phyloP scores from a whole-genome alignment of 352 stramenopile species.

The Phytophthora syringae region DNA sequence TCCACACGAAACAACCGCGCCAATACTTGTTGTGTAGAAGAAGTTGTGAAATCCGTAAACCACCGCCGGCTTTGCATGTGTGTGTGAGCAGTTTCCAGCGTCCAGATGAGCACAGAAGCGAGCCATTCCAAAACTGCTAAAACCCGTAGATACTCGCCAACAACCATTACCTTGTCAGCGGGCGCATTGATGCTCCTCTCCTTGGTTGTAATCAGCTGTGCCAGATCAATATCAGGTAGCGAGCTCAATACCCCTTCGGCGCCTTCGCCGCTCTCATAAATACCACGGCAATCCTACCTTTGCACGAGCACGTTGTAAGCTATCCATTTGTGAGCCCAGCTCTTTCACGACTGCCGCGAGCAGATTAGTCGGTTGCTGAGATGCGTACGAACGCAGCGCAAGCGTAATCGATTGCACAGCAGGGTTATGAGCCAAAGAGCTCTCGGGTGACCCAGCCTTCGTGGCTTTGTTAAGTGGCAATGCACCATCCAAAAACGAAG shows the following conservation, averaged over 20 bases:
- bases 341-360: conserved; percentile 71
- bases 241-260: conserved; percentile 69
- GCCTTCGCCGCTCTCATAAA: conserved; percentile 52
- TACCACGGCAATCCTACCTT: conserved; percentile 51
- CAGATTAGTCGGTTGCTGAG: conserved; percentile 89
- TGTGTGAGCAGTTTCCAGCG: conserved; percentile 72
- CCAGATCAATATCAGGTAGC: conserved; percentile 65
- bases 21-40: conserved; percentile 61
- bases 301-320: conserved; percentile 41
- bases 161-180: conserved; percentile 47
- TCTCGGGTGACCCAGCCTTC: conserved; percentile 18
- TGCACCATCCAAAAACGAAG: conserved; percentile 75
- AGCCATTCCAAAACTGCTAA: conserved; percentile 84
- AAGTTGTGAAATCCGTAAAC: conserved; percentile 77
- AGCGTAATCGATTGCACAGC: conserved; percentile 90
- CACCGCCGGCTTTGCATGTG: conserved; percentile 78
- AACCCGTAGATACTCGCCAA: conserved; percentile 72
- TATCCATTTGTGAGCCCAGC: conserved; percentile 60
- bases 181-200: conserved; percentile 22
- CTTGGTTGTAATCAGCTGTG: conserved; percentile 38
- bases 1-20: conserved; percentile 75
- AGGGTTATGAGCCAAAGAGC: conserved; percentile 78
- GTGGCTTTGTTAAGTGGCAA: conserved; percentile 27
- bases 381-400: conserved; percentile 88
- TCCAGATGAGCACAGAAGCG: conserved; percentile 77